phyloP scores from a whole-genome alignment of 805 yeast species.

The Spathaspora boniae region DNA sequence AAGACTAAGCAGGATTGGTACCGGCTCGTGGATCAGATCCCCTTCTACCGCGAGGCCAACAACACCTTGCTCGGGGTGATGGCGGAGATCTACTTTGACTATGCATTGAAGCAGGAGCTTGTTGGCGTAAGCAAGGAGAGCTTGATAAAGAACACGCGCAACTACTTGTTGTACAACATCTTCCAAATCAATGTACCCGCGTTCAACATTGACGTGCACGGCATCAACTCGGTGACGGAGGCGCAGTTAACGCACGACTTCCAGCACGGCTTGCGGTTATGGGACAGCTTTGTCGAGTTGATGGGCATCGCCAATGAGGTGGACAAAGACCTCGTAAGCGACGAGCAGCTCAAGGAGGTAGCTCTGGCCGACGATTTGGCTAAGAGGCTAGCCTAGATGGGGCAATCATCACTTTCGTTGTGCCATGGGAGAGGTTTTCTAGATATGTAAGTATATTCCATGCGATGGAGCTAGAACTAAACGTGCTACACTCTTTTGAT shows the following conservation, averaged over 20 bases:
- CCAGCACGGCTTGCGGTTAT: conserved; percentile 28
- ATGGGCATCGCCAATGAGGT: conserved; percentile 21
- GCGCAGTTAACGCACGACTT: conserved; percentile 31
- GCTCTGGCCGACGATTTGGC: conserved; percentile 30
- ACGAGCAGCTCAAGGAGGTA: conserved; percentile 19
- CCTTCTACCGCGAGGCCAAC: conserved; percentile 56
- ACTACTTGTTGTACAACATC: conserved; percentile 32
- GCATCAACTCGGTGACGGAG: conserved; percentile 35
- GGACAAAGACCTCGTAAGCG: conserved; percentile 25
- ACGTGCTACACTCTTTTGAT: too few relatives aligned
- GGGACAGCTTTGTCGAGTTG: conserved; percentile 31
- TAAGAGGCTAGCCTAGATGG: conserved; percentile 19
- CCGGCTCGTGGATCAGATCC: conserved; percentile 50
- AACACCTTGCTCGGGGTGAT: conserved; percentile 64
- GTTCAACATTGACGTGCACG: conserved; percentile 40
- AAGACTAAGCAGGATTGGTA: conserved; percentile 54
- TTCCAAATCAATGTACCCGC: conserved; percentile 37
- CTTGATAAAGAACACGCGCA: conserved; percentile 22
- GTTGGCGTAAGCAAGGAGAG: conserved; percentile 21
- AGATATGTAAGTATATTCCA: too few relatives aligned
- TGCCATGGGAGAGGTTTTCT: background rate
- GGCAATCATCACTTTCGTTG: background rate
- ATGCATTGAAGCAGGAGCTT: conserved; percentile 26
- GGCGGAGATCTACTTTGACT: conserved; percentile 50
- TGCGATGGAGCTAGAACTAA: background rate